These are phyloP conservation scores for Viola pubescens DNA, from an alignment of 441 rosid species.

Conservation along the genomic window DNA sequence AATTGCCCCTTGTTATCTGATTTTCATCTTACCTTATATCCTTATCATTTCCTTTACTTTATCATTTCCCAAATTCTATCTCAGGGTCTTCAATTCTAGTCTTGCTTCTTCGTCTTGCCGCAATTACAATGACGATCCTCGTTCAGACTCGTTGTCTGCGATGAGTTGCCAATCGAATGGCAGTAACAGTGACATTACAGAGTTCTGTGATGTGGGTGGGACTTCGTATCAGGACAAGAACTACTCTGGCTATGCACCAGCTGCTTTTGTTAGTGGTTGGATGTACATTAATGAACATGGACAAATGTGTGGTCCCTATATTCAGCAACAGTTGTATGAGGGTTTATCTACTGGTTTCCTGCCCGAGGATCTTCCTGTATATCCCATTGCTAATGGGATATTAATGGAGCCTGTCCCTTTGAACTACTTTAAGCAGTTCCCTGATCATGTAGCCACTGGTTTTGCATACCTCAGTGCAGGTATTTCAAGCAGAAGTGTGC, in stretches of 20 bases:
- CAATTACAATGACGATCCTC: conserved; percentile 33
- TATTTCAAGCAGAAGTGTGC: conserved; percentile 24
- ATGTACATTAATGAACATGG: conserved; percentile 79
- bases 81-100: conserved; percentile 30
- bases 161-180: conserved; percentile 64
- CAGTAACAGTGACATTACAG: conserved; percentile 36
- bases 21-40: background rate
- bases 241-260: conserved; percentile 27
- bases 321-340: conserved; percentile 73
- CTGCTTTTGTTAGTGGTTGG: conserved; percentile 72
- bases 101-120: conserved; percentile 29
- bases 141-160: conserved; percentile 35
- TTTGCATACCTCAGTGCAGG: conserved; percentile 50
- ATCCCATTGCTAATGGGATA: conserved; percentile 64
- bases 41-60: background rate
- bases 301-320: conserved; percentile 92
- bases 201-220: conserved; percentile 39
- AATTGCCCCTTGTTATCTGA: background rate
- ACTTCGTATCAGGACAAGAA: conserved; percentile 33
- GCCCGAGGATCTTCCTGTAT: conserved; percentile 84
- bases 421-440: conserved; percentile 81
- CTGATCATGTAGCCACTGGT: conserved; percentile 82
- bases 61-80: background rate
- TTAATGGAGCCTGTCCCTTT: conserved; percentile 65
- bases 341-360: conserved; percentile 80